Conservation (phyloP, 2,329 filamentous ascomycete genomes). For the Hypoxylon sp. region DNA sequence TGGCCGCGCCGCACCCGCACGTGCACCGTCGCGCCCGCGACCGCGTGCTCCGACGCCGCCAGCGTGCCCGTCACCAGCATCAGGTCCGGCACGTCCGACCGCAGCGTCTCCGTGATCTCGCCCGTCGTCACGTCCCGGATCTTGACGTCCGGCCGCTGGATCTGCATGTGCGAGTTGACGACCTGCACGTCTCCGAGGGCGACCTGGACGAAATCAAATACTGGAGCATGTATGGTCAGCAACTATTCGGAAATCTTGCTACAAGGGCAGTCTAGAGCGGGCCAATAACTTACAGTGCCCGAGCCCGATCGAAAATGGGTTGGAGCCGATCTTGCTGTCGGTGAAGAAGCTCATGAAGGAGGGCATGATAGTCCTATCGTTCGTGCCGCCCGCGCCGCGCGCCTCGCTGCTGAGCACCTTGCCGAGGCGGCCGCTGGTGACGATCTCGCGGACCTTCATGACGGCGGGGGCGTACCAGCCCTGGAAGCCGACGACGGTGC, state of each 20-base stretch:
- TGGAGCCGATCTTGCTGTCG: slow-evolving; percentile 56
- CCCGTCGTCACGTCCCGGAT: slow-evolving; percentile 47
- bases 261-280: no score
- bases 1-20: slow-evolving; percentile 55
- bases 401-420: slow-evolving; percentile 59
- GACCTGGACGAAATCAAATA: slow-evolving; percentile 53
- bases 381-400: slow-evolving; percentile 47
- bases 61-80: slow-evolving; percentile 44
- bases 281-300: slow-evolving; percentile 18
- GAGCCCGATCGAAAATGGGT: slow-evolving; percentile 44
- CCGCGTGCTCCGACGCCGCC: slow-evolving; percentile 30
- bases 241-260: background rate
- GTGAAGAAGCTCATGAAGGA: slow-evolving; percentile 55
- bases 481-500: slow-evolving; percentile 59
- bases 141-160: slow-evolving; percentile 53
- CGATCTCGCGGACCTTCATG: slow-evolving; percentile 52
- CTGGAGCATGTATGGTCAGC: slow-evolving; percentile 16
- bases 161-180: slow-evolving; percentile 50
- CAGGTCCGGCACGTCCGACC: slow-evolving; percentile 39
- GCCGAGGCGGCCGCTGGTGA: slow-evolving; percentile 56
- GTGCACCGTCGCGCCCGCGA: slow-evolving; percentile 50
- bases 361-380: slow-evolving; percentile 44
- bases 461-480: slow-evolving; percentile 54
- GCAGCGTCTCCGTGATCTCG: slow-evolving; percentile 43
- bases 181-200: slow-evolving; percentile 54